Evolutionary conservation across 225 moss, liverwort and hornwort genomes (phyloP).

Genomic region (Lunularia cruciata): DNA sequence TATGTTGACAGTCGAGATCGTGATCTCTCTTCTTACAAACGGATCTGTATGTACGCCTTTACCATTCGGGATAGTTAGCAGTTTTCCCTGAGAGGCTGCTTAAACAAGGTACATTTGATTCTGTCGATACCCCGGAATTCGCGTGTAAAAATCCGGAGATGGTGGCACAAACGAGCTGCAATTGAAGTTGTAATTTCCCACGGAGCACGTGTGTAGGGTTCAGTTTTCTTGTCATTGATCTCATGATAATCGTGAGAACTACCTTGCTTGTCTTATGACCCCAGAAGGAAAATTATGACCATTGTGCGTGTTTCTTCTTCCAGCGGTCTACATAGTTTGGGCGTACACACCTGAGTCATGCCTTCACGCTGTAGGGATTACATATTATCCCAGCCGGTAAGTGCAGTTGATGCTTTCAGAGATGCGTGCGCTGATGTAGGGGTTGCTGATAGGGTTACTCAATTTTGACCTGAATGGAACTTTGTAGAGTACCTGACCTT

Average conservation of each 20-base stretch:
- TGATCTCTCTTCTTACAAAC: no score
- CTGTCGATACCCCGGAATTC: no score
- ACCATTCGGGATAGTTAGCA: neutral
- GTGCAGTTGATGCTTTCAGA: neutral
- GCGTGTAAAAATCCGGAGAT: no score
- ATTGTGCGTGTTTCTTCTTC: conserved; percentile 16
- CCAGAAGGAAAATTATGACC: neutral
- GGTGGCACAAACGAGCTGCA: neutral
- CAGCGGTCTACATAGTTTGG: conserved; percentile 79
- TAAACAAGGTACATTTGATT: neutral
- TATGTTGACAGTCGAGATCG: no score
- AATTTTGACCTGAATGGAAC: no score
- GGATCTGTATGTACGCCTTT: no score
- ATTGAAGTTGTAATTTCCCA: no score
- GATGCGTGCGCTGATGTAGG: no score
- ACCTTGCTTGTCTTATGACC: no score
- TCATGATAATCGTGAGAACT: no score
- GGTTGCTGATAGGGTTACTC: no score
- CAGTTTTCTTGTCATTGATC: conserved; percentile 10
- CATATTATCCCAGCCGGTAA: conserved; percentile 87
- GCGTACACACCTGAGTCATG: conserved; percentile 89
- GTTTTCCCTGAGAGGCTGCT: neutral
- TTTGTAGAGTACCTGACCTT: no score
- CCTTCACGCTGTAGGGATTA: conserved; percentile 81
- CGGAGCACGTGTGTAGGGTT: neutral